Percentiles rank a stretch among this genome's conserved stretches.
These are phyloP conservation scores for Anastatica hierochuntica DNA, from an alignment of 345 rosid species.

Conservation along the genomic window DNA sequence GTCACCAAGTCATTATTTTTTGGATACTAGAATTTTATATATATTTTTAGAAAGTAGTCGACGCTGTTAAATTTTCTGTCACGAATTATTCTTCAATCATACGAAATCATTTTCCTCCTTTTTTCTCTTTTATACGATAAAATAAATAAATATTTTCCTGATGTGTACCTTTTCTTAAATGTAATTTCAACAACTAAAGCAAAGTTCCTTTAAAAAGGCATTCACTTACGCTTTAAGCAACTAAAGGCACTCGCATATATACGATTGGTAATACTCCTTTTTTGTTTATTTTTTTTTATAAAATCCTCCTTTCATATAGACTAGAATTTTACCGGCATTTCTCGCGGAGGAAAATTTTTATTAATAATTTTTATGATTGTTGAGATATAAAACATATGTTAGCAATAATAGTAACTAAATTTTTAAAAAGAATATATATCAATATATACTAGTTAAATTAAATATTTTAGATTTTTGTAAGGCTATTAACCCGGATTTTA, in stretches of 20 bases:
- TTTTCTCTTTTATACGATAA: not conserved
- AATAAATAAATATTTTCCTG: not conserved
- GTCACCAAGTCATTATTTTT: not conserved
- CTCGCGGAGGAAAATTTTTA: no score
- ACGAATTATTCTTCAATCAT: constrained; percentile 20
- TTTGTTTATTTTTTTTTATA: not conserved
- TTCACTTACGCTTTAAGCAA: constrained; percentile 23
- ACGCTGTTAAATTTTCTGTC: constrained; percentile 14
- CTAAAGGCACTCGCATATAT: constrained; percentile 16
- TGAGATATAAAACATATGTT: no score
- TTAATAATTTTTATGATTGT: no score
- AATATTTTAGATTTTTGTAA: no score
- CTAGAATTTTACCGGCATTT: no score
- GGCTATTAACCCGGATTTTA: no score
- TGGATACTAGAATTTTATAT: not conserved
- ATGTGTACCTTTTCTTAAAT: not conserved
- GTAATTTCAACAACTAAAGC: constrained; percentile 22
- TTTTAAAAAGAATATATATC: no score
- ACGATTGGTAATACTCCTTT: not conserved
- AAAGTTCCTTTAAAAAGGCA: constrained; percentile 13
- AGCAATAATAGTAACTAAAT: no score
- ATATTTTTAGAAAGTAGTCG: not conserved
- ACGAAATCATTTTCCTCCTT: not conserved
- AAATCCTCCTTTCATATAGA: no score
- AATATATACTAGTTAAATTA: no score